Evolutionary conservation across 2,329 filamentous ascomycete species (phyloP).

Genomic region (Triangularia verruculosa): DNA sequence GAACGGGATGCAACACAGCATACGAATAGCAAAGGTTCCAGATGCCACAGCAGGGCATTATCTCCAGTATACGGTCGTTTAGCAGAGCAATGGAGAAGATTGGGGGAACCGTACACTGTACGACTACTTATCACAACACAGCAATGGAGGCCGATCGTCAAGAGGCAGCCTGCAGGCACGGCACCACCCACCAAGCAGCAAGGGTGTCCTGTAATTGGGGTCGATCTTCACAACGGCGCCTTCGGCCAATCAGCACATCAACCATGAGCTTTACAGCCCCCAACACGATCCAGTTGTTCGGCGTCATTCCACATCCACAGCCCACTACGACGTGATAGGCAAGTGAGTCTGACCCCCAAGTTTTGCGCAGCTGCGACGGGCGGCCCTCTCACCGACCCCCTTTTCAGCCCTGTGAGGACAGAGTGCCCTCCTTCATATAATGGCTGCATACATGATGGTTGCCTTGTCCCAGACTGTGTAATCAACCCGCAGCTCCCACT

Average conservation of each 20-base stretch:
- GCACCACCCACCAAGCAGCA: background rate
- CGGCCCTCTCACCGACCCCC: conserved; percentile 11
- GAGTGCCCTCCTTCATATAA: conserved; percentile 3
- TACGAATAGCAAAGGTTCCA: background rate
- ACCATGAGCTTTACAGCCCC: background rate
- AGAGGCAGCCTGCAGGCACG: conserved; percentile 1
- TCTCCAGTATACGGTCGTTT: background rate
- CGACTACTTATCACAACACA: background rate
- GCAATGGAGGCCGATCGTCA: conserved; percentile 6
- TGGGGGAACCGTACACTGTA: background rate
- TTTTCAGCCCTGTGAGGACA: background rate
- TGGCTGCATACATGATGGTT: background rate
- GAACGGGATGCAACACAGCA: background rate
- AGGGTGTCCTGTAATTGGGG: conserved; percentile 14
- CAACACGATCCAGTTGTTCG: conserved; percentile 6
- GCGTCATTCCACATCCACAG: conserved; percentile 12
- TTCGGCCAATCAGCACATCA: conserved; percentile 16
- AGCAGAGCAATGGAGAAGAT: background rate
- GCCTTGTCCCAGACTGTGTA: conserved; percentile 5
- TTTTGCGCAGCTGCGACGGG: conserved; percentile 27
- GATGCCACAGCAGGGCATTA: background rate
- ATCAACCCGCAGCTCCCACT: background rate
- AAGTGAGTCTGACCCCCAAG: conserved; percentile 14
- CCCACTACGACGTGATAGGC: conserved; percentile 18
- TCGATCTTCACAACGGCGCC: conserved; percentile 7